Percentiles rank a stretch among this genome's conserved stretches.
Conservation (phyloP, 768 basidiomycete species). For the Psilocybe subaeruginosa region DNA sequence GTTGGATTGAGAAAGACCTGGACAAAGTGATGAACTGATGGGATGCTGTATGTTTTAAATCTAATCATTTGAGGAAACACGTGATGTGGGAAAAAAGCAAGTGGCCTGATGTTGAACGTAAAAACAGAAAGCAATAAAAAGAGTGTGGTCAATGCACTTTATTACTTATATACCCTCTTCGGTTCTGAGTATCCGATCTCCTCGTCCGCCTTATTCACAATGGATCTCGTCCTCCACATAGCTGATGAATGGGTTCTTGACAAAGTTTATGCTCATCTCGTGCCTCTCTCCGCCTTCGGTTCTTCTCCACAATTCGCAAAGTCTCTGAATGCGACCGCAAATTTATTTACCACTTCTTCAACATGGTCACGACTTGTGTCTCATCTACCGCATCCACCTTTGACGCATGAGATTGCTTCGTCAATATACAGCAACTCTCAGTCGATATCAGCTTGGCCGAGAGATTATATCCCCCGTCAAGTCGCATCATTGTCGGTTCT, state of each 20-base stretch:
- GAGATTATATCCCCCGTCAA: constrained; percentile 83
- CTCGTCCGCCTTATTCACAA: constrained; percentile 32
- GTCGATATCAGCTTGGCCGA: constrained; percentile 75
- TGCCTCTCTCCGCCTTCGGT: constrained; percentile 63
- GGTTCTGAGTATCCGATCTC: neutral
- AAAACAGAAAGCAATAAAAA: constrained; percentile 28
- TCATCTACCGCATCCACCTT: constrained; percentile 58
- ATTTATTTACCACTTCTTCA: constrained; percentile 36
- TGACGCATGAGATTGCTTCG: constrained; percentile 39
- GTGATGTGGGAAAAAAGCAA: constrained; percentile 33
- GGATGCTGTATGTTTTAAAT: constrained; percentile 4
- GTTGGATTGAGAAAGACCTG: neutral
- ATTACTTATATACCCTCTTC: neutral
- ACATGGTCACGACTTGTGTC: constrained; percentile 59
- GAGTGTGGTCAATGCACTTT: constrained; percentile 12
- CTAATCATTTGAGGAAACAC: constrained; percentile 18
- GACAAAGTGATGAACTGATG: neutral
- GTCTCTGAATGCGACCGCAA: constrained; percentile 40
- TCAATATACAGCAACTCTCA: constrained; percentile 29
- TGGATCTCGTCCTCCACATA: constrained; percentile 84
- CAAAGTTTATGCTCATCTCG: constrained; percentile 71
- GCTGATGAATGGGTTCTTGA: constrained; percentile 79
- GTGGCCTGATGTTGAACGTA: constrained; percentile 40
- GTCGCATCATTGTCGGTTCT: constrained; percentile 68
- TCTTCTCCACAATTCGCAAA: constrained; percentile 28